Conservation (phyloP, 192 early-diverging fungal genomes). For the Jimgerdemannia flammicorona region DNA sequence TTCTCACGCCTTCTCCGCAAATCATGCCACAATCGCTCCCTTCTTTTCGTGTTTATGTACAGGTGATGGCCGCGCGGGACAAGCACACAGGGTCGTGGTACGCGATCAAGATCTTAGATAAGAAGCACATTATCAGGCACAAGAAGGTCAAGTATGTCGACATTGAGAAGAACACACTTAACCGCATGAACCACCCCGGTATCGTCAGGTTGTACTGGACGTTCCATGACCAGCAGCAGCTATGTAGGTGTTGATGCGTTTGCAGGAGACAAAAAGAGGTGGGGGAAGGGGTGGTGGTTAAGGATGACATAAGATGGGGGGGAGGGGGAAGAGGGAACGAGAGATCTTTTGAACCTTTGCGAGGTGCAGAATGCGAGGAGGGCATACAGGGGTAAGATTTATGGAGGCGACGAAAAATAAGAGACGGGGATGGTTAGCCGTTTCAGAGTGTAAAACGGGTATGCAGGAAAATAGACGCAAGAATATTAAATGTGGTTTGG, state of each 20-base stretch:
- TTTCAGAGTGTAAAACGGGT: too few species aligned
- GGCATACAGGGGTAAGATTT: too few species aligned
- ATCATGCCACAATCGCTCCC: background rate
- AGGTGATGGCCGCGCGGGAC: conserved; percentile 79
- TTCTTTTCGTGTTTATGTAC: background rate
- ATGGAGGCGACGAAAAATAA: too few species aligned
- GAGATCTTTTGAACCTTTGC: too few species aligned
- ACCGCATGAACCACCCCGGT: conserved; percentile 81
- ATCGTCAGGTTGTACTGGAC: conserved; percentile 94
- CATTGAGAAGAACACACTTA: conserved; percentile 90
- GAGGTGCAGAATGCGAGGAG: too few species aligned
- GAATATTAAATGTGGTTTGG: too few species aligned
- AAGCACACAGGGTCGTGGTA: conserved; percentile 60
- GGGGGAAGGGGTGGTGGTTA: background rate
- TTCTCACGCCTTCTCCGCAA: background rate
- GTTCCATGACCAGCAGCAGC: conserved; percentile 85
- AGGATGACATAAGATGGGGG: background rate
- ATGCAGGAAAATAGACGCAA: too few species aligned
- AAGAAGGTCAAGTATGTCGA: conserved; percentile 97
- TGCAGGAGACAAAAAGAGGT: background rate
- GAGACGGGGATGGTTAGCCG: too few species aligned
- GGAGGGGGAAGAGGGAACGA: background rate
- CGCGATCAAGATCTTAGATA: conserved; percentile 90
- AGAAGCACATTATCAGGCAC: conserved; percentile 87
- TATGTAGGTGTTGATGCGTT: conserved; percentile 49